Conservation (phyloP, 2,329 filamentous ascomycete genomes). For the Lecanicillium sp. region DNA sequence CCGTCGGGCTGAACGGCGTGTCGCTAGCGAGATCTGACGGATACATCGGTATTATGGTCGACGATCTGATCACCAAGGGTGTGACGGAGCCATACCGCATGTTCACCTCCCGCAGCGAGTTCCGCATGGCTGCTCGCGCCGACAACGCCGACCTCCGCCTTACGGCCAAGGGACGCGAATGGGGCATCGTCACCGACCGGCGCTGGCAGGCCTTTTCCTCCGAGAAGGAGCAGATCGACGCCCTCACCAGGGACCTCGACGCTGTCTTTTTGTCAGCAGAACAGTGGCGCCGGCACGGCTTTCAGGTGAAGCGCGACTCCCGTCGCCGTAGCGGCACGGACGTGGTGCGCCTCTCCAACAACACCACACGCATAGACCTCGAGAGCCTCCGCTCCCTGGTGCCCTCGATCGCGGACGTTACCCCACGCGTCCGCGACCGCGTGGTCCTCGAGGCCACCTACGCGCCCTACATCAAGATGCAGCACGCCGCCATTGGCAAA, state of each 20-base stretch:
- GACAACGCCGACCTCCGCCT: slow-evolving; percentile 91
- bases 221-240: slow-evolving; percentile 60
- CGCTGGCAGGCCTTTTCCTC: slow-evolving; percentile 69
- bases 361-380: slow-evolving; percentile 38
- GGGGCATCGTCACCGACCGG: slow-evolving; percentile 70
- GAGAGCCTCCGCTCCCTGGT: slow-evolving; percentile 52
- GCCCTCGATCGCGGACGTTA: slow-evolving; percentile 49
- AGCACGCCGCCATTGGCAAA: slow-evolving; percentile 57
- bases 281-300: slow-evolving; percentile 65
- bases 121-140: slow-evolving; percentile 82
- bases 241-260: slow-evolving; percentile 57
- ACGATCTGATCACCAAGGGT: slow-evolving; percentile 93
- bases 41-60: slow-evolving; percentile 98
- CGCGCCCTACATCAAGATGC: slow-evolving; percentile 75
- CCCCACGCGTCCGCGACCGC: slow-evolving; percentile 55
- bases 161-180: slow-evolving; percentile 68
- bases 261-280: slow-evolving; percentile 51
- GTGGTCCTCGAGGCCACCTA: slow-evolving; percentile 80
- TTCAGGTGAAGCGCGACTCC: slow-evolving; percentile 61
- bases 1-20: slow-evolving; percentile 59
- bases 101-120: slow-evolving; percentile 96
- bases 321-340: slow-evolving; percentile 69
- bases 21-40: slow-evolving; percentile 76
- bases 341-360: slow-evolving; percentile 62
- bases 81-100: slow-evolving; percentile 96